Evolutionary conservation across 164 flowering plant species (phyloP).

Genomic region (Pachysandra terminalis): DNA sequence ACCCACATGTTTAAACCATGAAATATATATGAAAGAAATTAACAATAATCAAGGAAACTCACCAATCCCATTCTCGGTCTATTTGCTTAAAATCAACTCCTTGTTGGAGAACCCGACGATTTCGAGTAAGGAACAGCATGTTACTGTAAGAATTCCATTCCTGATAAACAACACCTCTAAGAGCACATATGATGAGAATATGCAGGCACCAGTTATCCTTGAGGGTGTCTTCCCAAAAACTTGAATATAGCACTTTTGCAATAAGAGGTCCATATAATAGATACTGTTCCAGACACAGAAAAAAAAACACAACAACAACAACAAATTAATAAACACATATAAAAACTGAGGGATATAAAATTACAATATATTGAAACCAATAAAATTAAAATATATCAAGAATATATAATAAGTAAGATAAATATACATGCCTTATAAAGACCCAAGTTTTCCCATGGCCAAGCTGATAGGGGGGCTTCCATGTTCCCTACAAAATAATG

Average conservation of each 20-base stretch:
- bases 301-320: too few species aligned
- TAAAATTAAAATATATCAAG: background rate
- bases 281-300: slow-evolving; percentile 39
- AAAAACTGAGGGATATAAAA: background rate
- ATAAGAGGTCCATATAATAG: slow-evolving; percentile 62
- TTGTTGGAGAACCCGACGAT: slow-evolving; percentile 38
- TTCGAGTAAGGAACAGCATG: slow-evolving; percentile 58
- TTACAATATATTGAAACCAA: background rate
- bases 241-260: slow-evolving; percentile 38
- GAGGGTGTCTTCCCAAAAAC: slow-evolving; percentile 22
- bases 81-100: slow-evolving; percentile 75
- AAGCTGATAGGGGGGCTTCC: slow-evolving; percentile 54
- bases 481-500: slow-evolving; percentile 16
- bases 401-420: background rate
- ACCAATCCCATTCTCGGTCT: slow-evolving; percentile 88
- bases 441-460: slow-evolving; percentile 77
- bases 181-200: slow-evolving; percentile 47
- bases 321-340: background rate
- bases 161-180: slow-evolving; percentile 47
- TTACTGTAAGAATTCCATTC: slow-evolving; percentile 42
- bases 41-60: background rate
- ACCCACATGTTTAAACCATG: background rate
- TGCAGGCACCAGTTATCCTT: slow-evolving; percentile 48
- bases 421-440: slow-evolving; percentile 40
- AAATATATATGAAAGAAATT: too few species aligned